A percentile compares a stretch with the other conserved stretches of the same genome.
phyloP scores from a whole-genome alignment of 495 filamentous ascomycete species.

The Neurospora discreta region DNA sequence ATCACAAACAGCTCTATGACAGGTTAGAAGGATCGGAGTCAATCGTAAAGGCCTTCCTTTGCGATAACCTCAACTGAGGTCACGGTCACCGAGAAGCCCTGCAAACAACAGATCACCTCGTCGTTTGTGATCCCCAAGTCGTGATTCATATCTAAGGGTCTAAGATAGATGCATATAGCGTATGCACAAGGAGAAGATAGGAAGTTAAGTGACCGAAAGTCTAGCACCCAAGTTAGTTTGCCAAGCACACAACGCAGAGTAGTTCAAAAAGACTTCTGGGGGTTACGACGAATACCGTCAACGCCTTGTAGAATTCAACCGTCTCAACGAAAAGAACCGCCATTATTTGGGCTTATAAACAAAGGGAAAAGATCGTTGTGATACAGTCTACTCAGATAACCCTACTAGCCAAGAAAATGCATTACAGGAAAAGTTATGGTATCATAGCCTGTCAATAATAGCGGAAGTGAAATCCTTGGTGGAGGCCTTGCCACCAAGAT shows the following conservation, averaged over 20 bases:
- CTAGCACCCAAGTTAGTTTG: background rate
- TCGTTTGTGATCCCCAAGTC: background rate
- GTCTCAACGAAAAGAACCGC: background rate
- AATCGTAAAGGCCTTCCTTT: background rate
- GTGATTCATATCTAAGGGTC: background rate
- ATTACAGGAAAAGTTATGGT: conserved; percentile 6
- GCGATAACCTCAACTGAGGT: background rate
- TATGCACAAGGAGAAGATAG: background rate
- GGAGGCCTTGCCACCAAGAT: conserved; percentile 88
- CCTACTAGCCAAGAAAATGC: conserved; percentile 5
- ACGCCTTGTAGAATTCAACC: background rate
- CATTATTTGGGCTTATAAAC: background rate
- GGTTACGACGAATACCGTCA: background rate
- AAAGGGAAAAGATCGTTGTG: conserved; percentile 5
- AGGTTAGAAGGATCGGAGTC: background rate
- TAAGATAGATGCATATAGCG: background rate
- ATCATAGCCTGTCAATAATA: conserved; percentile 73
- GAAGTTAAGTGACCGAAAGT: background rate
- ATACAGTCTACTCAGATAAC: conserved; percentile 11
- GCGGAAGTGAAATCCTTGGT: conserved; percentile 84
- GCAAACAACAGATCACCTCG: background rate
- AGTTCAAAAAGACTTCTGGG: background rate
- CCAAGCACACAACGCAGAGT: background rate
- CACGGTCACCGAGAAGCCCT: background rate
- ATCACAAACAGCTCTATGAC: background rate